Evolutionary conservation across 176 grass and related monocot genomes (phyloP), one percentile per base, ranked within the genome.

Genomic region (Carex cristatella): DNA sequence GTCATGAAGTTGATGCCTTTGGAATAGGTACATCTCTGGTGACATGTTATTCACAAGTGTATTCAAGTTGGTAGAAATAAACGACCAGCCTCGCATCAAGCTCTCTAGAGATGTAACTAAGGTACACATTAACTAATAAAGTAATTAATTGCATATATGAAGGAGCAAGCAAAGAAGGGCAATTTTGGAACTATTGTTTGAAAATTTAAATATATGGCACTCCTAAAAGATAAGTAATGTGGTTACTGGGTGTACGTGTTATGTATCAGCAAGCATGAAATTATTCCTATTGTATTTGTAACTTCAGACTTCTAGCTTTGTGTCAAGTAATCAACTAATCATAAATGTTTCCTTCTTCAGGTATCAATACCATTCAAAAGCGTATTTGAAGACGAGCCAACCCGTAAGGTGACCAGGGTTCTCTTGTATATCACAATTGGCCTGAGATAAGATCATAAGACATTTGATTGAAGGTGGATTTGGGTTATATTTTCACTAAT

Each of bases 51-150:
- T 85, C 91, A 83, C 96, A 99, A 86, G 91, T 89, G 96, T 99
- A 54, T 99, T 99, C 88, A 99, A 99, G 90, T 86, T 99, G 89
- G 96, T 95, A 79, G 96, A 99, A 70, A 99, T 99, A 86, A 99
- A 99, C 33, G 89, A 71, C 85, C 90, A 90, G 81, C 96, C 96
- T 84, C 96, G 96, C 65, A 99, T 99, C 74, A 99, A 99, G 81
- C 91, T 99, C 71, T 99, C 96, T 33, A 93, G 94, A 87, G 93
- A 95, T 85, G 88, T 99, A 57, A 86, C 93, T 81, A 99, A 95
- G 94, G 96, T 99, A 80, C 31, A 69, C 51, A 2, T 57, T 16
- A 16, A 32, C 6, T 10, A 78, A 78, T 74, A 10, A 23, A 19
- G 37, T 66, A 61, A 69, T 67, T 37, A 35, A 18, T 53, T 14